A percentile compares a stretch with the other conserved stretches of the same genome.
Conservation (phyloP, 805 yeast species). For the Lipomyces lipofer region DNA sequence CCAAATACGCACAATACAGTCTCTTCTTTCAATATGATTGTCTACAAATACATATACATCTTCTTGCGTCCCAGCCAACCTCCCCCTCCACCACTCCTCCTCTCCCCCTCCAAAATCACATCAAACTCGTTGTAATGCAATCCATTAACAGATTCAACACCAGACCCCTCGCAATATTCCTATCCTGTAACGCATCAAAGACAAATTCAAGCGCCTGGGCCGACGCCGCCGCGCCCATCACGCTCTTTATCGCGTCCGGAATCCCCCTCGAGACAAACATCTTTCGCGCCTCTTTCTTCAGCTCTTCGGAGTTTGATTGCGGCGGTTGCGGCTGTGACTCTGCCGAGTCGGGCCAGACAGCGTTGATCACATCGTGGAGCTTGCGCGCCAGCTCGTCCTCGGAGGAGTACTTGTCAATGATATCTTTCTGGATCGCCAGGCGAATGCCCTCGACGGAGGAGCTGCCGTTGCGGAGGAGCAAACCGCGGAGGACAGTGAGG, state of each 20-base stretch:
- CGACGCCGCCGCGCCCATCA: slow-evolving; percentile 32
- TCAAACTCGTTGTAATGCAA: slow-evolving; percentile 19
- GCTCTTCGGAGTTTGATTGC: slow-evolving; percentile 19
- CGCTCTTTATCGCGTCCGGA: slow-evolving; percentile 32
- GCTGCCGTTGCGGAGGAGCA: slow-evolving; percentile 30
- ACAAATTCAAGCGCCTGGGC: slow-evolving; percentile 33
- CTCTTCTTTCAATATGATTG: too few relatives aligned
- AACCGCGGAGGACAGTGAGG: slow-evolving; percentile 32
- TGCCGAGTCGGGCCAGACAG: slow-evolving; percentile 23
- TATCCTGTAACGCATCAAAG: slow-evolving; percentile 33
- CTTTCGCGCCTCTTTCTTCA: slow-evolving; percentile 25
- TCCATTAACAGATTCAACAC: slow-evolving; percentile 31
- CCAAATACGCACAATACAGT: too few relatives aligned
- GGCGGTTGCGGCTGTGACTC: slow-evolving; percentile 1
- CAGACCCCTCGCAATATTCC: slow-evolving; percentile 30
- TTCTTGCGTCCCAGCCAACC: too few relatives aligned
- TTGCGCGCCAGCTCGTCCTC: slow-evolving; percentile 30
- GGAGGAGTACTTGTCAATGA: slow-evolving; percentile 25
- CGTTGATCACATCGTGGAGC: slow-evolving; percentile 19
- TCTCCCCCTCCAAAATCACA: too few relatives aligned
- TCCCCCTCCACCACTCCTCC: too few relatives aligned
- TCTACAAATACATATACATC: too few relatives aligned
- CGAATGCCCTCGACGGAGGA: slow-evolving; percentile 33
- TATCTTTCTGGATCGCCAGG: slow-evolving; percentile 28
- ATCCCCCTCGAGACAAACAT: slow-evolving; percentile 31